phyloP scores from a whole-genome alignment of 257 asterid genomes.

The Nemophila menziesii region DNA sequence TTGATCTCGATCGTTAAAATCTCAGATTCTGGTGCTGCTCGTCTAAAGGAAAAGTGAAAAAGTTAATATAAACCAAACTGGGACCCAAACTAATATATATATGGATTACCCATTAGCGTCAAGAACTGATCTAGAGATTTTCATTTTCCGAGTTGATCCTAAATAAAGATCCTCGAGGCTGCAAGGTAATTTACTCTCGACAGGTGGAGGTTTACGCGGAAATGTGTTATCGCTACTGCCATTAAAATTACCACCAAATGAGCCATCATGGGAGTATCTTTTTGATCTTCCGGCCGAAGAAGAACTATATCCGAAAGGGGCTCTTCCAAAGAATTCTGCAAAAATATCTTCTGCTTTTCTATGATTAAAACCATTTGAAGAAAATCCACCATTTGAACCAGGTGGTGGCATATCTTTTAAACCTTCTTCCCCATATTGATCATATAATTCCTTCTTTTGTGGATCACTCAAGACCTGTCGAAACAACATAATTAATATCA shows the following conservation, averaged over 20 bases:
- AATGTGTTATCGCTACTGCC: slow-evolving; percentile 26
- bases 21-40: slow-evolving; percentile 1
- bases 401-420: slow-evolving; percentile 54
- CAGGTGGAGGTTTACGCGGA: slow-evolving; percentile 71
- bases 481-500: too few species aligned
- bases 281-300: slow-evolving; percentile 23
- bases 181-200: slow-evolving; percentile 67
- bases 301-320: slow-evolving; percentile 25
- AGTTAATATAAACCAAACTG: neutral
- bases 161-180: slow-evolving; percentile 69
- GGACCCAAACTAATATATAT: neutral
- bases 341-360: slow-evolving; percentile 82
- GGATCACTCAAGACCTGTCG: slow-evolving; percentile 92
- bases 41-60: neutral
- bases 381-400: slow-evolving; percentile 26
- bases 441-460: slow-evolving; percentile 63
- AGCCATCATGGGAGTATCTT: slow-evolving; percentile 46
- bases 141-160: slow-evolving; percentile 85
- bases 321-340: slow-evolving; percentile 82
- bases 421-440: slow-evolving; percentile 82
- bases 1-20: slow-evolving; percentile 19
- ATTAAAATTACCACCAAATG: slow-evolving; percentile 31
- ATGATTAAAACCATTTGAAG: slow-evolving; percentile 41
- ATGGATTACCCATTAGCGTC: slow-evolving; percentile 41
- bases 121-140: slow-evolving; percentile 68